Percentiles rank a stretch among this genome's conserved stretches.
Conservation (phyloP, 768 basidiomycete genomes). For the Cystoderma amianthinum region DNA sequence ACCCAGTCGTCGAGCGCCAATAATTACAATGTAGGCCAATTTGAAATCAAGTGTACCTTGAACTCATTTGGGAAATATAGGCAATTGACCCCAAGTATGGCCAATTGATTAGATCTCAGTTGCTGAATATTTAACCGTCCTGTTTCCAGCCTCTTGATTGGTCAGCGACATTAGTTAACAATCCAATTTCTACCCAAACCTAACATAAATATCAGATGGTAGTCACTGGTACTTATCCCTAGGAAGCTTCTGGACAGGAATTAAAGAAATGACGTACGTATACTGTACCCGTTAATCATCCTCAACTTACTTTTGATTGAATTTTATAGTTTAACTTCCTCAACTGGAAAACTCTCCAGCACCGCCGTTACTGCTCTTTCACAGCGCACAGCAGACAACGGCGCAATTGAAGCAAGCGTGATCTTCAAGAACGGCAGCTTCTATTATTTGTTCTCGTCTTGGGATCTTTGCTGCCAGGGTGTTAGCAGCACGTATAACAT, state of each 20-base stretch:
- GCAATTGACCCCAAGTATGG: slow-evolving; percentile 50
- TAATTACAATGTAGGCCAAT: slow-evolving; percentile 31
- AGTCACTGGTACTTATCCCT: slow-evolving; percentile 42
- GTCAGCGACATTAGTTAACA: slow-evolving; percentile 9
- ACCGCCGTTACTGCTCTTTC: slow-evolving; percentile 34
- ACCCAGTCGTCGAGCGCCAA: slow-evolving; percentile 30
- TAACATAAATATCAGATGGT: slow-evolving; percentile 19
- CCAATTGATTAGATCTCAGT: background rate
- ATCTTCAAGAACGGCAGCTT: slow-evolving; percentile 36
- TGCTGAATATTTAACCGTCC: slow-evolving; percentile 1
- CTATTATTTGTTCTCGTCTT: slow-evolving; percentile 51
- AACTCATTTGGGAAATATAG: slow-evolving; percentile 12
- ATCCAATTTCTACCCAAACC: background rate
- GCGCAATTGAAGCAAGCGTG: slow-evolving; percentile 43
- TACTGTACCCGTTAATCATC: background rate
- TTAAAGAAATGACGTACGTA: slow-evolving; percentile 29
- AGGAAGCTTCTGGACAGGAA: slow-evolving; percentile 53
- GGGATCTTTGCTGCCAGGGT: slow-evolving; percentile 48
- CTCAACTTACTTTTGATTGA: background rate
- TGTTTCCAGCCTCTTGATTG: slow-evolving; percentile 20
- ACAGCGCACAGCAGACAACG: slow-evolving; percentile 31
- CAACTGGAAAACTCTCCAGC: slow-evolving; percentile 34
- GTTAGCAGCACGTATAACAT: slow-evolving; percentile 53
- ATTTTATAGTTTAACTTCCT: slow-evolving; percentile 22
- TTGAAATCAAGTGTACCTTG: background rate